Evolutionary conservation across 768 basidiomycete genomes (phyloP), one percentile per base, ranked within the genome.

Genomic region (Lactarius evosmus): DNA sequence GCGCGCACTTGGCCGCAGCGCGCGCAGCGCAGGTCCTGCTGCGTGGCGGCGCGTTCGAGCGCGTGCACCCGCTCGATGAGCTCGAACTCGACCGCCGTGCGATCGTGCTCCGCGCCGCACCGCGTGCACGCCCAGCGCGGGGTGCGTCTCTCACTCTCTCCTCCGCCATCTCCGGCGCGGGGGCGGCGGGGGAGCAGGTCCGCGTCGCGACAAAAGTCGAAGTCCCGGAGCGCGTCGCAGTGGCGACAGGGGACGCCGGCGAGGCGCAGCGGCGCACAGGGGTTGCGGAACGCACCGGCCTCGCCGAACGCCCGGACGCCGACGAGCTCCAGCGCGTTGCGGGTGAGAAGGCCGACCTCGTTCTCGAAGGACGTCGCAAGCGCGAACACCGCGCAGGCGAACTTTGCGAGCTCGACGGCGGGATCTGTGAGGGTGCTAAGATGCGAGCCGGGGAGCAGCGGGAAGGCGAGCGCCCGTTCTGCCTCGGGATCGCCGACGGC

Each of bases 201-300:
- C 12, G 86, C 82, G 75, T 98, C 96, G 17, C 96, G 85, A 73
- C 96, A 98, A 71, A 99, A 91, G 74, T 99, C 97, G 70, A 99
- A 91, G 73, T 96, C 94, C 3, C 90, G 85, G 64, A 95, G 80
- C 16, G 79, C 76, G 73, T 94, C 95, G 75, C 92, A 98, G 70
- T 87, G 84, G 46, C 83, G 85, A 73, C 96, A 98, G 33, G 95
- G 91, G 40, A 98, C 89, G 72, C 91, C 91, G 50, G 86, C 79
- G 30, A 98, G 74, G 69, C 89, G 89, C 60, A 96, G 81, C 9
- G 91, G 85, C 72, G 93, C 88, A 76, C 95, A 98, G 0, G 95
- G 95, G 72, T 97, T 97, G 58, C 85, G 85, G 80, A 95, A 99
- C 1, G 81, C 74, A 4, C 95, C 95, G 56, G 95, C 91, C 58